Percentiles rank a stretch among this genome's conserved stretches.
These are phyloP conservation scores for Sugiyamaella floridensis DNA, from an alignment of 805 yeast species.

Conservation along the genomic window DNA sequence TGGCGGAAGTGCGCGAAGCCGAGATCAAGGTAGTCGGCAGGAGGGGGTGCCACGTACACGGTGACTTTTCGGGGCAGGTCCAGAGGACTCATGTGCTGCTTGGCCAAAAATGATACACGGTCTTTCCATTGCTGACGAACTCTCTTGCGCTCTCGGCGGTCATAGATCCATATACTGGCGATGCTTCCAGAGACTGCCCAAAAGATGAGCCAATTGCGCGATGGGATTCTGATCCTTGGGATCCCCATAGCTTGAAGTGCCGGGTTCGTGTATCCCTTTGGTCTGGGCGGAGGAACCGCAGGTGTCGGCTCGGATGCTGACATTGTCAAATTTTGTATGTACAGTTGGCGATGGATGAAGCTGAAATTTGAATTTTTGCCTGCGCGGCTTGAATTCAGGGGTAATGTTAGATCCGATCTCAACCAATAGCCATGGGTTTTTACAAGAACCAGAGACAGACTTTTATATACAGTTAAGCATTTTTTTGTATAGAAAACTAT, in stretches of 20 bases:
- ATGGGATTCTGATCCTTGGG: conserved; percentile 68
- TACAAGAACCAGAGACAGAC: not conserved
- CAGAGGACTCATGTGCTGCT: conserved; percentile 40
- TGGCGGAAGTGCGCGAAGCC: conserved; percentile 67
- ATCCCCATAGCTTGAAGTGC: conserved; percentile 60
- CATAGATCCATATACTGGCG: conserved; percentile 75
- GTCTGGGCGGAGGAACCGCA: conserved; percentile 1
- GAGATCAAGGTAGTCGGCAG: conserved; percentile 77
- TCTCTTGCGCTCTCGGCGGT: conserved; percentile 62
- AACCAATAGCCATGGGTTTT: not conserved
- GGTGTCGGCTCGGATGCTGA: not conserved
- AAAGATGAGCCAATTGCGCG: conserved; percentile 89
- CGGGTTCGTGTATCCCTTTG: conserved; percentile 20
- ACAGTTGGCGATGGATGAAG: not conserved
- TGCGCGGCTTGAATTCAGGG: not conserved
- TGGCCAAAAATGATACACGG: conserved; percentile 48
- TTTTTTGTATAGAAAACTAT: no score
- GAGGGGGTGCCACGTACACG: conserved; percentile 93
- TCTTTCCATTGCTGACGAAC: conserved; percentile 60
- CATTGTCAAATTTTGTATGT: not conserved
- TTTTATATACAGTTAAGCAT: not conserved
- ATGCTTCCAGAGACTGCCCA: conserved; percentile 61
- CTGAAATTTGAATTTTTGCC: not conserved
- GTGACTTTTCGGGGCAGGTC: conserved; percentile 67
- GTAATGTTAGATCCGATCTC: not conserved